Base-by-base conservation (phyloP, 306 rosid species). In the Trifolium pratense region DNA sequence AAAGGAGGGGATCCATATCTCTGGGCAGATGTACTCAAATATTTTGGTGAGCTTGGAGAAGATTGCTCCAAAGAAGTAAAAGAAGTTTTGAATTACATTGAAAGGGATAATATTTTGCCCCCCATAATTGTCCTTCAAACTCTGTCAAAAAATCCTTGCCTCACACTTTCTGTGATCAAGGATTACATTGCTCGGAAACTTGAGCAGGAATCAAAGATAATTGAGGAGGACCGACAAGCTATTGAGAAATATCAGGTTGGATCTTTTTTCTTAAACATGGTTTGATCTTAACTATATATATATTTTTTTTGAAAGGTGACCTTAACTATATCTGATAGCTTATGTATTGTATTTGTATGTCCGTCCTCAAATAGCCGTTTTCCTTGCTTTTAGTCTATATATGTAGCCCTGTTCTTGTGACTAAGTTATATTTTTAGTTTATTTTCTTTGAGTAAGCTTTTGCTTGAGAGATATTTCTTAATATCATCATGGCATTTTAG, bases 21-120 rank as follows among this genome's bases (percentile, higher is more conserved):
- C 31, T 94, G 99, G 99, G 97, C 92, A n/a, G 99, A 91, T 84
- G 62, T 94, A 49, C 86, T 94, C 59, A 94, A 89, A 86, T 94
- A 94, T 88, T 94, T 94, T 68, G 96, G 97, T 52, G 99, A 94
- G 84, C 97, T 94, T 65, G 99, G 99, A 71, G 99, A 91, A 89
- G 97, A 94, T 84, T 94, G 99, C 82, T 89, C 96, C 66, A 87
- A 88, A 77, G 99, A 91, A 89, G 99, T 94, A 77, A 91, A 94
- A 86, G 93, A 94, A 87, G 97, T 94, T 77, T 84, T 94, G 85
- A 79, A 89, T 62, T 91, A 89, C 84, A 84, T 94, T 17, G 99
- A 94, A 78, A 88, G 96, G 81, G 90, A 94, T 86, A 94, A 94
- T 73, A 91, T 94, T 78, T 84, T 94, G 90, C 97, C 97, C 70